Evolutionary conservation across 2,329 filamentous ascomycete species (phyloP), one percentile per base, ranked within the genome.

Genomic region (Aureobasidium sp.): DNA sequence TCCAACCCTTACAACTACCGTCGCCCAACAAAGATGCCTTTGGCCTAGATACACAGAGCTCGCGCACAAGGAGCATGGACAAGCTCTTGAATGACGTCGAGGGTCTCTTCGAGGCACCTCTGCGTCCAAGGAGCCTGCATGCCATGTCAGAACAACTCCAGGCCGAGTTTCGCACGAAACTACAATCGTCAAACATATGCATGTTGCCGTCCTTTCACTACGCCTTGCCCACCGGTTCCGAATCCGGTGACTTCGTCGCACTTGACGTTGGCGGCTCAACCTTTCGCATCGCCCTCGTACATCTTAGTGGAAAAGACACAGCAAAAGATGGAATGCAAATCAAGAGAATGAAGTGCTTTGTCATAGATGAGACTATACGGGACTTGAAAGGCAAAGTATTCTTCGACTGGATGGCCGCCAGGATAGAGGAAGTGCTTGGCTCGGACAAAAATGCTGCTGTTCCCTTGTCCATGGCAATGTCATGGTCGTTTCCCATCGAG

Each of bases 181-280:
- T 86, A 33, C 77, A 81, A 66, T 74, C 77, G 45, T 84, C 81
- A 70, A 78, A 82, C 27, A 80, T 82, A 62, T 85, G 81, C 72
- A 87, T 87, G 85, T 75, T 87, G 60, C 85, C 85, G 2, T 87
- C 85, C 5, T 86, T 84, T 73, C 85, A 82, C 69, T 78, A 85
- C 68, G 81, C 80, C 19, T 74, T 87, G 6, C 85, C 85, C 1
- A 81, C 79, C 5, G 85, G 85, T 5, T 70, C 77, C 52, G 85
- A 87, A 70, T 76, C 73, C 53, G 85, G 85, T 9, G 83, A 82
- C 15, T 85, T 80, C 68, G 73, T 87, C 39, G 82, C 83, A 5
- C 74, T 87, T 63, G 85, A 87, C 68, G 82, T 87, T 22, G 85
- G 85, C 35, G 85, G 85, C n/a, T 86, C 85, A 17, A 87, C 83